Conservation (phyloP, 257 asterid species). For the Solanum clarkiae region DNA sequence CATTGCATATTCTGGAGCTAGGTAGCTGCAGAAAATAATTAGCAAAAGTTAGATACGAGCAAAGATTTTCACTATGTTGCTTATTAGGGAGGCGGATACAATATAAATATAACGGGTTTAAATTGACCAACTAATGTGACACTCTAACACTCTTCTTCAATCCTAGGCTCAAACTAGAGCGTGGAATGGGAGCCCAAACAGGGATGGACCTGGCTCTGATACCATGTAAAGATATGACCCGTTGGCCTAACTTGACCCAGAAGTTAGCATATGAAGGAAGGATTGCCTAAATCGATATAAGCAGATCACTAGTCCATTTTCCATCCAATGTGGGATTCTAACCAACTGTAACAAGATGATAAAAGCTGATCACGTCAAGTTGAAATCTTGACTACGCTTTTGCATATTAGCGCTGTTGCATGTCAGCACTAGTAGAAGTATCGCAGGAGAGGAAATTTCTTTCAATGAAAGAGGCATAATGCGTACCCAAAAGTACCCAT, state of each 20-base stretch:
- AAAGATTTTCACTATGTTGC: neutral
- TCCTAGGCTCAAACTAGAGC: neutral
- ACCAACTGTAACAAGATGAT: neutral
- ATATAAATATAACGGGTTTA: neutral
- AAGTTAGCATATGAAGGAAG: neutral
- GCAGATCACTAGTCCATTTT: neutral
- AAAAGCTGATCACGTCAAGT: neutral
- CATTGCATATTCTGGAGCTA: conserved; percentile 98
- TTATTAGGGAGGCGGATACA: neutral
- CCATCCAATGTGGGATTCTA: neutral
- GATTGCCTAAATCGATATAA: neutral
- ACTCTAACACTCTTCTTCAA: neutral
- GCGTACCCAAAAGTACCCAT: conserved; percentile 97
- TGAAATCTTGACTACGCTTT: neutral
- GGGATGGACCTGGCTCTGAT: neutral
- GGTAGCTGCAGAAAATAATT: conserved; percentile 34
- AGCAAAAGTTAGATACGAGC: neutral
- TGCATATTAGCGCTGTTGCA: neutral
- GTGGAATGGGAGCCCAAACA: neutral
- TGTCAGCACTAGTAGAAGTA: neutral
- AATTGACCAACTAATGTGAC: neutral
- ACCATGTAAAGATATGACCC: neutral
- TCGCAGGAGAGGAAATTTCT: neutral
- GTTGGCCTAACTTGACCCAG: neutral
- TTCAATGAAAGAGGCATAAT: conserved; percentile 4